These are phyloP conservation scores for Nakaseomyces uthaithaninus DNA, from an alignment of 1,139 yeast species.

Conservation along the genomic window DNA sequence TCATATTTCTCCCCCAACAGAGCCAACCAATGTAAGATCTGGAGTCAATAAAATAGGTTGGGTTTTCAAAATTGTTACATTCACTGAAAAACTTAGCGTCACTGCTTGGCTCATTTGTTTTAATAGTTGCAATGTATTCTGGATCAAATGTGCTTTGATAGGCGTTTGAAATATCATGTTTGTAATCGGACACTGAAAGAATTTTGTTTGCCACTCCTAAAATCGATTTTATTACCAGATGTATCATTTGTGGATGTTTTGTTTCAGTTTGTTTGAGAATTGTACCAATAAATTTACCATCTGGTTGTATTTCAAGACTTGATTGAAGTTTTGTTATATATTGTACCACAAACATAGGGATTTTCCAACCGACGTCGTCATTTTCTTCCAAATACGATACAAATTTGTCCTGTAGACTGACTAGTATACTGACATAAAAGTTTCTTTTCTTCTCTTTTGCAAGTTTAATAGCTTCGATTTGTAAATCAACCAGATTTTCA, in stretches of 20 bases:
- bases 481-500: conserved; percentile 47
- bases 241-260: conserved; percentile 66
- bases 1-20: conserved; percentile 60
- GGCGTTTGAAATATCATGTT: conserved; percentile 43
- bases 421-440: conserved; percentile 37
- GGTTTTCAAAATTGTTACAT: conserved; percentile 41
- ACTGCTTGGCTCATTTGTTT: conserved; percentile 38
- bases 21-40: conserved; percentile 61
- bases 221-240: conserved; percentile 56
- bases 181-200: conserved; percentile 44
- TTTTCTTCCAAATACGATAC: conserved; percentile 29
- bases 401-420: conserved; percentile 40
- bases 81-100: conserved; percentile 44
- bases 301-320: conserved; percentile 45
- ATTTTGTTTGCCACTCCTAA: conserved; percentile 49
- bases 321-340: conserved; percentile 49
- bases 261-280: conserved; percentile 49
- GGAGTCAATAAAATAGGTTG: conserved; percentile 51
- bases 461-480: conserved; percentile 45
- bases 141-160: conserved; percentile 39
- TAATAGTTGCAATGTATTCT: conserved; percentile 37
- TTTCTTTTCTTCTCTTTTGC: conserved; percentile 54
- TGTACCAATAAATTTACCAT: conserved; percentile 12
- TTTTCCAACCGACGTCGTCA: conserved; percentile 59
- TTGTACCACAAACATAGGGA: conserved; percentile 47